Conservation (phyloP, 495 filamentous ascomycete species). For the Penicillium turbatum region DNA sequence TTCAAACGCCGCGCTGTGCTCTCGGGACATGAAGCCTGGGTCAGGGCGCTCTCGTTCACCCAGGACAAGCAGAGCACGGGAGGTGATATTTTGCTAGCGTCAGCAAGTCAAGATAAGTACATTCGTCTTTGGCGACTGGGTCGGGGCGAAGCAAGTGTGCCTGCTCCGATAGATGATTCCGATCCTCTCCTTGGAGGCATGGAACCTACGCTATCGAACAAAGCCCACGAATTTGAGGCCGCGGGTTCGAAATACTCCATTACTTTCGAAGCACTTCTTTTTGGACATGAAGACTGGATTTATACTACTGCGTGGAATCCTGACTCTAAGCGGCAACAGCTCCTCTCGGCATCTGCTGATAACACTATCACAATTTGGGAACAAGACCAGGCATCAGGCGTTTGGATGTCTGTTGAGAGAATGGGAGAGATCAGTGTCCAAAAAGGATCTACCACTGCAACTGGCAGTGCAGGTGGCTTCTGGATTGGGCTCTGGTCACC, state of each 20-base stretch:
- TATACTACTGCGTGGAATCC: conserved; percentile 78
- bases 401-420: conserved; percentile 80
- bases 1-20: conserved; percentile 78
- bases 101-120: conserved; percentile 96
- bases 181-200: conserved; percentile 58
- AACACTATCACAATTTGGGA: conserved; percentile 94
- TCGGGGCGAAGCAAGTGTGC: conserved; percentile 48
- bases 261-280: conserved; percentile 90
- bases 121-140: conserved; percentile 89
- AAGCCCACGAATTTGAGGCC: conserved; percentile 68
- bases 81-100: conserved; percentile 78
- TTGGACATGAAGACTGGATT: conserved; percentile 98
- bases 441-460: conserved; percentile 92
- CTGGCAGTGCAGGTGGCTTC: conserved; percentile 90
- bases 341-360: conserved; percentile 90
- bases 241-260: conserved; percentile 61
- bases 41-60: conserved; percentile 76
- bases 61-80: conserved; percentile 50
- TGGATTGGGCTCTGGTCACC: conserved; percentile 96
- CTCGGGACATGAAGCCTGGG: conserved; percentile 91
- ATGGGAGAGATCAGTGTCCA: conserved; percentile 90
- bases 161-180: conserved; percentile 36
- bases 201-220: conserved; percentile 69
- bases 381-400: conserved; percentile 71
- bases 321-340: conserved; percentile 52